Evolutionary conservation across 2,329 filamentous ascomycete species (phyloP).

Genomic region (Pseudogymnoascus sp.): DNA sequence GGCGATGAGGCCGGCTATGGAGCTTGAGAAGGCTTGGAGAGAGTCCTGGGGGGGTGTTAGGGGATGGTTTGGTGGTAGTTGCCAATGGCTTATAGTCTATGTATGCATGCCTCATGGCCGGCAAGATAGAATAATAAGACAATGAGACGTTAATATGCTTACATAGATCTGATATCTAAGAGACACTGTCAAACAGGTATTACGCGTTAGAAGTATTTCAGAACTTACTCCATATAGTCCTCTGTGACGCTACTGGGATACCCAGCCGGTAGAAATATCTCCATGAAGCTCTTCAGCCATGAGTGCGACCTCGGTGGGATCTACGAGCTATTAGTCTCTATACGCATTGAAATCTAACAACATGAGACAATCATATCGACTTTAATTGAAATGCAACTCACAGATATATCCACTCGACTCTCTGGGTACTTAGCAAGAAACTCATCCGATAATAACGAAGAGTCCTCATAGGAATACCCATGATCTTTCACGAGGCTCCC

Average conservation of each 20-base stretch:
- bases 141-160: slow-evolving; percentile 22
- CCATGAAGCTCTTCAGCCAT: slow-evolving; percentile 33
- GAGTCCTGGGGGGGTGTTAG: slow-evolving; percentile 40
- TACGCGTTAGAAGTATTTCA: slow-evolving; percentile 9
- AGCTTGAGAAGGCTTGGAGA: slow-evolving; percentile 57
- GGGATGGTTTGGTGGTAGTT: neutral
- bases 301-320: neutral
- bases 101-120: neutral
- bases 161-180: slow-evolving; percentile 62
- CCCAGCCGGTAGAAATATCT: slow-evolving; percentile 60
- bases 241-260: slow-evolving; percentile 64
- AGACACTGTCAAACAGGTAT: slow-evolving; percentile 8
- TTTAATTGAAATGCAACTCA: neutral
- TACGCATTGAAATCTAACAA: neutral
- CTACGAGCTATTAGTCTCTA: neutral
- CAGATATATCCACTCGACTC: neutral
- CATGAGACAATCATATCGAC: neutral
- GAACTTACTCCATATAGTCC: slow-evolving; percentile 57
- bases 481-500: neutral
- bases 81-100: neutral
- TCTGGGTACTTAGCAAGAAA: neutral
- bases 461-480: too few relatives aligned
- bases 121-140: neutral
- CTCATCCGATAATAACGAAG: too few relatives aligned
- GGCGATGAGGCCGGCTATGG: slow-evolving; percentile 56